Base-by-base conservation (phyloP, 2,329 filamentous ascomycete species). In the Grosmannia penicillata region DNA sequence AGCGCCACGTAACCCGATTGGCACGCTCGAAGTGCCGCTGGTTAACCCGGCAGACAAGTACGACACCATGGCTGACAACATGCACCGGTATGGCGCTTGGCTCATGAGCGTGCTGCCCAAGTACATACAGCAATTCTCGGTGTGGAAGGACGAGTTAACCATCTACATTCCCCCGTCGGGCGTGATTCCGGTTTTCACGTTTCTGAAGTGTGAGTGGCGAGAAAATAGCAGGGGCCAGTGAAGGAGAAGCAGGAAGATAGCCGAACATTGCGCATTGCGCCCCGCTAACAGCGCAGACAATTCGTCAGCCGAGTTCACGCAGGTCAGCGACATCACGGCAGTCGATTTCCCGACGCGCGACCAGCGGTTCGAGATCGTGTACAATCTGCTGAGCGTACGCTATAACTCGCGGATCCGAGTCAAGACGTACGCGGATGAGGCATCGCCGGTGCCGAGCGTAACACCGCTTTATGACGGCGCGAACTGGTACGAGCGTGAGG, bases 121-220 rank as follows among this genome's bases (percentile, higher is more conserved):
- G 70, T 95, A 94, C 63, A 75, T 98, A 52, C 93, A 98, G 67
- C 91, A 98, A 65, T 96, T 96, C 67, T 93, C 87, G 11, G 89
- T 98, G 40, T 98, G 91, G 91, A 98, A 98, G 67, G 91, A 98
- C 57, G 91, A 98, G 63, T 76, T 98, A 56, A 86, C 82, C 51
- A 84, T 95, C 58, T 89, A 93, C 62, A 91, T 96, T 54, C 70
- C 84, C 34, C 91, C 91, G 2, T 65, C 82, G 27, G 91, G 85
- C 49, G 77, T 96, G 51, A 75, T 95, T 49, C 91, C 91, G 28
- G 82, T 93, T 52, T 87, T 98, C 61, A 76, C 73, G 44, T 98
- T 98, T 67, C 71, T 98, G 53, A 96, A 96, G 66, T 75, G 74
- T 76, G 55, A 8, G 48, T 42, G 2, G 30, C 11, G 13, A 4